A percentile compares a stretch with the other conserved stretches of the same genome.
These are phyloP conservation scores for Nepenthes gracilis DNA, from an alignment of 148 eudicot genomes.

Conservation along the genomic window DNA sequence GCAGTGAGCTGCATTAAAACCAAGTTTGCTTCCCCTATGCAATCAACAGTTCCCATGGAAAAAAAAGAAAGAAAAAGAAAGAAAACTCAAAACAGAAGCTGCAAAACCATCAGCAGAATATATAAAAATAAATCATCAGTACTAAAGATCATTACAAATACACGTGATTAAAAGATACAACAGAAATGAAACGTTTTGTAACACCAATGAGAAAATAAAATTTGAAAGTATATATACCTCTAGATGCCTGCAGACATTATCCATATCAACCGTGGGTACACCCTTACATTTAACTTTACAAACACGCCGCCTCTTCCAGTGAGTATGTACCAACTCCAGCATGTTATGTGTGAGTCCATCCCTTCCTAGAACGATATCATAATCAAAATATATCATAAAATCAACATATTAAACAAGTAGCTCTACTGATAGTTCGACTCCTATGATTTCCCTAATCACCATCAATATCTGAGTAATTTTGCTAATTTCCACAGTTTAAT, in stretches of 20 bases:
- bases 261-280: slow-evolving; percentile 94
- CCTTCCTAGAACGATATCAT: slow-evolving; percentile 46
- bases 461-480: neutral
- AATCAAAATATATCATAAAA: neutral
- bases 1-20: too few relatives aligned
- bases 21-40: too few relatives aligned
- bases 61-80: too few relatives aligned
- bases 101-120: too few relatives aligned
- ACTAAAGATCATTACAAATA: too few relatives aligned
- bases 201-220: neutral
- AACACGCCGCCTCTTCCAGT: slow-evolving; percentile 73
- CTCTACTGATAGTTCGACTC: too few relatives aligned
- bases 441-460: too few relatives aligned
- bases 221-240: slow-evolving; percentile 37
- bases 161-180: too few relatives aligned
- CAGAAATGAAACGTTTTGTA: too few relatives aligned
- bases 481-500: neutral
- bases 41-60: too few relatives aligned
- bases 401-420: slow-evolving; percentile 1
- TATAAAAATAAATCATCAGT: too few relatives aligned
- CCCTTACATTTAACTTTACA: slow-evolving; percentile 96
- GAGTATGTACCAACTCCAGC: slow-evolving; percentile 86
- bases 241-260: slow-evolving; percentile 73
- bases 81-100: too few relatives aligned
- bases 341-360: slow-evolving; percentile 97